These are phyloP conservation scores for Hymenoscyphus fraxineus DNA, from an alignment of 2,329 filamentous ascomycete species.

Conservation along the genomic window DNA sequence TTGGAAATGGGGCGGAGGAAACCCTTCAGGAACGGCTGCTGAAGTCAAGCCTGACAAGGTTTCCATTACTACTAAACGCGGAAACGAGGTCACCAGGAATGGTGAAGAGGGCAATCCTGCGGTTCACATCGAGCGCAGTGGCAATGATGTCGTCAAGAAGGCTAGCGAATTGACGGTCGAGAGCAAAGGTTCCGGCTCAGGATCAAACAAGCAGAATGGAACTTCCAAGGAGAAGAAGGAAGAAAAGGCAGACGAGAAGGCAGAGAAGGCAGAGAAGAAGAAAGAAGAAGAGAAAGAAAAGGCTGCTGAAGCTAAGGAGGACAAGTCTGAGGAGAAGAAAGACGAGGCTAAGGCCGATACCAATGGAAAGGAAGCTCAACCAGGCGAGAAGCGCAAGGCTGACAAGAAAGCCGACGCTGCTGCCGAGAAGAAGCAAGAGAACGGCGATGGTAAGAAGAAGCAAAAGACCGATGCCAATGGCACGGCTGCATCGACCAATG, in stretches of 20 bases:
- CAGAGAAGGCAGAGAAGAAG: constrained; percentile 26
- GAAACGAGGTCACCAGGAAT: constrained; percentile 62
- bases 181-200: constrained; percentile 35
- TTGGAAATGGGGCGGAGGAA: constrained; percentile 56
- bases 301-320: constrained; percentile 16
- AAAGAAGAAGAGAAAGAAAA: constrained; percentile 22
- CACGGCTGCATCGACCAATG: constrained; percentile 13
- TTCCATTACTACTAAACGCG: constrained; percentile 56
- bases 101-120: constrained; percentile 58
- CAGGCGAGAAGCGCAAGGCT: constrained; percentile 30
- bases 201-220: constrained; percentile 25
- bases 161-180: constrained; percentile 58
- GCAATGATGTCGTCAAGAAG: constrained; percentile 63
- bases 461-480: constrained; percentile 16
- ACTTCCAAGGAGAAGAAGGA: constrained; percentile 19
- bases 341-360: constrained; percentile 38
- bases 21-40: constrained; percentile 54
- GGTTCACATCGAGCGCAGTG: constrained; percentile 53
- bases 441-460: constrained; percentile 17
- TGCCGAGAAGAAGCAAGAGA: constrained; percentile 17
- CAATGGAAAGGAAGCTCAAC: constrained; percentile 22
- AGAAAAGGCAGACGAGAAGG: constrained; percentile 34
- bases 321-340: constrained; percentile 36
- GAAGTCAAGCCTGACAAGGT: constrained; percentile 58
- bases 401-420: constrained; percentile 23